Evolutionary conservation across 2,329 filamentous ascomycete genomes (phyloP).

Genomic region (Myriosclerotinia scirpicola): DNA sequence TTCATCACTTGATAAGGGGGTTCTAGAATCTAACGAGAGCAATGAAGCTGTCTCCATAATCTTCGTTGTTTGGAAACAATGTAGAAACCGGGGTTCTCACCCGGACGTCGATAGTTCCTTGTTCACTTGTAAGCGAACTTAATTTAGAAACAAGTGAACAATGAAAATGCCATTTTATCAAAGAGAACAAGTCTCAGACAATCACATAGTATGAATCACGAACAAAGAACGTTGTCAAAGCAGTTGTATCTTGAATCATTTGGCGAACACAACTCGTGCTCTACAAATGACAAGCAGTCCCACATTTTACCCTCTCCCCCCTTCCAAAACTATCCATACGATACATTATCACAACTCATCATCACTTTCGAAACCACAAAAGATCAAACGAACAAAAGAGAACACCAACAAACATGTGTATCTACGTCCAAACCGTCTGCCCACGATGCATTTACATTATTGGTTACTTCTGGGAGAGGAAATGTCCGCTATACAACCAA

Average conservation of each 20-base stretch:
- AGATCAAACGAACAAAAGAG: not conserved
- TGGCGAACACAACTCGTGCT: not conserved
- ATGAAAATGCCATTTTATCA: not conserved
- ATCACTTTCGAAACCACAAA: not conserved
- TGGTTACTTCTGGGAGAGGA: not conserved
- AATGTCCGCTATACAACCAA: not conserved
- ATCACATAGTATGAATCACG: conserved; percentile 2
- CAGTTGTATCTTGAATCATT: not conserved
- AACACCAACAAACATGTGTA: conserved; percentile 3
- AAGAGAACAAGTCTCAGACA: conserved; percentile 14
- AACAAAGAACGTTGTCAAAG: conserved; percentile 13
- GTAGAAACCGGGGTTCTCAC: conserved; percentile 1
- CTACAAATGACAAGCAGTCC: not conserved
- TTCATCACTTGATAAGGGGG: not conserved
- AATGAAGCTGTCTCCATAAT: not conserved
- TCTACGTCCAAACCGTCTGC: conserved; percentile 15
- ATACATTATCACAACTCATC: not conserved
- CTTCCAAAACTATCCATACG: conserved; percentile 2
- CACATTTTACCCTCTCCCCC: not conserved
- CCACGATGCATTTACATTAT: not conserved
- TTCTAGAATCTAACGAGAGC: conserved; percentile 11
- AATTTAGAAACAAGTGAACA: not conserved
- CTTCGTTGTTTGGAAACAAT: not conserved
- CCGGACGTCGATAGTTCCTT: not conserved
- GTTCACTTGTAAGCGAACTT: not conserved